Percentiles rank a stretch among this genome's conserved stretches.
phyloP scores from a whole-genome alignment of 106 monocot genomes.

The Dactylorhiza incarnata region DNA sequence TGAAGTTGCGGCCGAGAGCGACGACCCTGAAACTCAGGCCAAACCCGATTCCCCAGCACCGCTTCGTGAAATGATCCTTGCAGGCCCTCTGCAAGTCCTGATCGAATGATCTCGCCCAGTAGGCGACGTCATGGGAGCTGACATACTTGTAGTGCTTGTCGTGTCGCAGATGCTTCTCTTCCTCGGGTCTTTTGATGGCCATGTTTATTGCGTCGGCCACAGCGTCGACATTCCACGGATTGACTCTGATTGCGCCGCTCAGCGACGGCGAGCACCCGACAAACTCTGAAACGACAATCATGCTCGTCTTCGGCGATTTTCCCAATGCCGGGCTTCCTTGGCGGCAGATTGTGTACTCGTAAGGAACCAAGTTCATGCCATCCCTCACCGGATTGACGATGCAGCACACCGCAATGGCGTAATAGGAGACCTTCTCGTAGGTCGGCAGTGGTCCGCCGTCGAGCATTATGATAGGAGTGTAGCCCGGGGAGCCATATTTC shows the following conservation, averaged over 20 bases:
- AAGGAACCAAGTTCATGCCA: slow-evolving; percentile 80
- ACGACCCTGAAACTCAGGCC: slow-evolving; percentile 78
- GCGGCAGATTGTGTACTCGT: slow-evolving; percentile 81
- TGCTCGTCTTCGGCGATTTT: slow-evolving; percentile 43
- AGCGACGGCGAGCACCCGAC: slow-evolving; percentile 57
- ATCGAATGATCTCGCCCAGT: slow-evolving; percentile 89
- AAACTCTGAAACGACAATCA: slow-evolving; percentile 74
- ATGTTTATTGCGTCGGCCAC: slow-evolving; percentile 65
- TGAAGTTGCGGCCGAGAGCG: slow-evolving; percentile 71
- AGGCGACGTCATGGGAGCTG: slow-evolving; percentile 75
- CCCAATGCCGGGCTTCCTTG: slow-evolving; percentile 40
- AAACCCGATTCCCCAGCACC: slow-evolving; percentile 93
- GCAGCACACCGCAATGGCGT: slow-evolving; percentile 60
- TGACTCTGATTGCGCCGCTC: slow-evolving; percentile 55
- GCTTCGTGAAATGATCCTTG: slow-evolving; percentile 57
- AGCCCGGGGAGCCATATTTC: slow-evolving; percentile 28
- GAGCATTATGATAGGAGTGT: slow-evolving; percentile 43
- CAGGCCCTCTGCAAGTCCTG: slow-evolving; percentile 86
- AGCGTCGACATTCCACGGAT: slow-evolving; percentile 79
- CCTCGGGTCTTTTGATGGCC: slow-evolving; percentile 63
- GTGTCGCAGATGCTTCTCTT: slow-evolving; percentile 81
- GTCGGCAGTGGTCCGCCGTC: slow-evolving; percentile 24
- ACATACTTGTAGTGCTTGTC: slow-evolving; percentile 76
- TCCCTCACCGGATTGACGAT: slow-evolving; percentile 83
- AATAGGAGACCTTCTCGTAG: slow-evolving; percentile 59